Base-by-base conservation (phyloP, 2,329 filamentous ascomycete genomes). In the Leptographium wingfieldii region DNA sequence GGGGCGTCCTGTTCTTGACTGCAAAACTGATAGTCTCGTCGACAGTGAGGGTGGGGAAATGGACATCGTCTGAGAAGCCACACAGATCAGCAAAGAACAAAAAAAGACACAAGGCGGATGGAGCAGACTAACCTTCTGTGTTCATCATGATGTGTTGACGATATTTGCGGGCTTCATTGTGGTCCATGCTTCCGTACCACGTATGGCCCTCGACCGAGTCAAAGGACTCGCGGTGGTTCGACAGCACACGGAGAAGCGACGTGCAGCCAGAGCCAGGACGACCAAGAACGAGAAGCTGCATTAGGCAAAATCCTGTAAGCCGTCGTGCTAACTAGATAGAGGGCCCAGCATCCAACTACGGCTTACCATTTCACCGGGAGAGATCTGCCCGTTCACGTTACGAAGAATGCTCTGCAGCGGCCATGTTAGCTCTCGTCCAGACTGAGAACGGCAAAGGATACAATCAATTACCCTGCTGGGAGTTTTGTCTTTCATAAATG, bases 11-110 rank as follows among this genome's bases (percentile, higher is more conserved):
- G 4, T 84, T 84, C 67, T 80, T 80, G 6, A 87, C 73, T 0
- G 87, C 86, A 68, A 90, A 90, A 14, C 77, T 74, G 1, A 90
- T 71, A 0, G 86, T 90, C 63, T 85, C 77, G 55, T 80, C 80
- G 12, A 90, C 87, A 1, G 81, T 85, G 53, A 90, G 70, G 1
- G 83, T 84, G 1, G 86, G 80, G 64, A 87, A 87, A 68, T 89
- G 85, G 1, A 86, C 71, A 66, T 89, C 85, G 56, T 76, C 73
- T 61, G 22, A 40, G 38, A 40, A 9, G 38, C 38, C 38, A 40
- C 14, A 9, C 38, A 40, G 38, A 16, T 40, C 14, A 40, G 38
- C 38, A 40, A 40, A 40, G 19, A 40, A 40, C 3, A 3, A 16
- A 16, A 16, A 40, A 3, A 2, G 3, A 14, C 14, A 16, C 14